Evolutionary conservation across 257 asterid genomes (phyloP).

Genomic region (Penstemon barbatus): DNA sequence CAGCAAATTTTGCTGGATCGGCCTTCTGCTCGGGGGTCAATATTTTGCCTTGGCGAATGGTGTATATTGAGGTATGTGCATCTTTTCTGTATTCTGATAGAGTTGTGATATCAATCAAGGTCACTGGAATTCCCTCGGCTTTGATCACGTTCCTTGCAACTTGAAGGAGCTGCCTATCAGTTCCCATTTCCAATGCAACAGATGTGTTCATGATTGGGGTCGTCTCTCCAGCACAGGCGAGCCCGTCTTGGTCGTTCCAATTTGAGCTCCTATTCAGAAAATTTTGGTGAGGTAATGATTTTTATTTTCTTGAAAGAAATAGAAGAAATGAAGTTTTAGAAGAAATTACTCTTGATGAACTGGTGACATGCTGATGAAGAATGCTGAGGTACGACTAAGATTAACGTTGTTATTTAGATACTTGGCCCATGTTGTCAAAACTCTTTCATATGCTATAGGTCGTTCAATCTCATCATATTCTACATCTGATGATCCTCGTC

Average conservation of each 20-base stretch:
- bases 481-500: constrained; percentile 40
- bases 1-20: constrained; percentile 43
- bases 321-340: neutral
- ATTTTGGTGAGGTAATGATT: neutral
- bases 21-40: constrained; percentile 47
- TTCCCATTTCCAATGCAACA: constrained; percentile 40
- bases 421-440: constrained; percentile 48
- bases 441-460: constrained; percentile 37
- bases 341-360: constrained; percentile 40
- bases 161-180: constrained; percentile 37
- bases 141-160: constrained; percentile 30
- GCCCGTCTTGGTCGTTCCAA: constrained; percentile 44
- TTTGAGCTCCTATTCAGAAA: constrained; percentile 32
- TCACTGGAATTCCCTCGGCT: constrained; percentile 27
- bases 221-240: constrained; percentile 42
- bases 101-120: constrained; percentile 41
- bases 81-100: constrained; percentile 58
- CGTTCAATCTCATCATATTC: constrained; percentile 30
- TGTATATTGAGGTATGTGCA: constrained; percentile 50
- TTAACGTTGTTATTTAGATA: constrained; percentile 38
- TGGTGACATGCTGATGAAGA: constrained; percentile 57
- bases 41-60: constrained; percentile 47
- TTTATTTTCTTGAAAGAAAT: neutral
- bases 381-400: constrained; percentile 36
- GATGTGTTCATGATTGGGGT: constrained; percentile 38